Percentiles rank a stretch among this genome's conserved stretches.
These are phyloP conservation scores for Eucalyptus camaldulensis DNA, from an alignment of 345 rosid genomes.

Conservation along the genomic window DNA sequence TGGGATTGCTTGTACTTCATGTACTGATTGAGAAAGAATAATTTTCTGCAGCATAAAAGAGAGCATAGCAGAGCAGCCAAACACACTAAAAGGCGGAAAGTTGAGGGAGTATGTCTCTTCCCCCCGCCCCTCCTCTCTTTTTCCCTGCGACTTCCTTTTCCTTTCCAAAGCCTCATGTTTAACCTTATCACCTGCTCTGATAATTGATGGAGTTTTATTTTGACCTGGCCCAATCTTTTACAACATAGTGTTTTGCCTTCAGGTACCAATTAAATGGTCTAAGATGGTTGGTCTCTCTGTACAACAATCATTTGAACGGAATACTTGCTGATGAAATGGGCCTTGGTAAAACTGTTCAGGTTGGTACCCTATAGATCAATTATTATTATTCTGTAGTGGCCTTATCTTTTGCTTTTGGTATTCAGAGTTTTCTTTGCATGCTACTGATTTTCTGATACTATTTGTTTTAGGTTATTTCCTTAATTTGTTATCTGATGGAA, in stretches of 20 bases:
- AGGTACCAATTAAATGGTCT: slow-evolving; percentile 97
- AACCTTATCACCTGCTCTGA: neutral
- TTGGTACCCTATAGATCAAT: neutral
- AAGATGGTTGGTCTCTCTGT: slow-evolving; percentile 83
- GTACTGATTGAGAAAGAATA: neutral
- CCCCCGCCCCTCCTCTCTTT: neutral
- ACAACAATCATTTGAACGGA: slow-evolving; percentile 85
- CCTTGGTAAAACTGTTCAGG: slow-evolving; percentile 97
- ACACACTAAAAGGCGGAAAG: slow-evolving; percentile 61
- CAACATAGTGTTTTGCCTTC: neutral
- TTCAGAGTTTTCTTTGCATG: neutral
- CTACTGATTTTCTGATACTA: neutral
- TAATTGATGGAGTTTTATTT: neutral
- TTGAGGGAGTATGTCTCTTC: slow-evolving; percentile 71
- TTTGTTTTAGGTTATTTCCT: slow-evolving; percentile 51
- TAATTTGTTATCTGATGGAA: slow-evolving; percentile 90
- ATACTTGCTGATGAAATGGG: slow-evolving; percentile 99
- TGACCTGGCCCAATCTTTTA: neutral
- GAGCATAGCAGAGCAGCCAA: slow-evolving; percentile 75
- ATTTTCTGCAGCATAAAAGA: slow-evolving; percentile 67
- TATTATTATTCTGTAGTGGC: neutral
- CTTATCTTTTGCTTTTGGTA: neutral
- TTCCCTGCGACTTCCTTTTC: neutral
- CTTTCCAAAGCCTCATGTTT: neutral
- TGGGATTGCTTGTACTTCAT: neutral